phyloP scores from a whole-genome alignment of 495 filamentous ascomycete species.

The Trichoderma reesei region DNA sequence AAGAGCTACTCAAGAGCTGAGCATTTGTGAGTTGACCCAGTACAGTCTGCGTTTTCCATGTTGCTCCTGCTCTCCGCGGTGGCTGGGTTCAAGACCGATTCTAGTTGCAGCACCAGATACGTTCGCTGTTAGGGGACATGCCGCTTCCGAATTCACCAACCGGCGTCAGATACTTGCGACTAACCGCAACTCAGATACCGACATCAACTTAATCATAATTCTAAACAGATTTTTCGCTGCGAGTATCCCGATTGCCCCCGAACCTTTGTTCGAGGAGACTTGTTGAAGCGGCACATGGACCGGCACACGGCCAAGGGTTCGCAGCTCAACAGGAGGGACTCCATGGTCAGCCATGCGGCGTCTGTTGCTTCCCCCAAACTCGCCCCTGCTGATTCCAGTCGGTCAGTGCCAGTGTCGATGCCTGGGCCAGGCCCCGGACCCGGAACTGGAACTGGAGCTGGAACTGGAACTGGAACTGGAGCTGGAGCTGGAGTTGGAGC shows the following conservation, averaged over 20 bases:
- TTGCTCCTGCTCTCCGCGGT: background rate
- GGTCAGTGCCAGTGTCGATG: background rate
- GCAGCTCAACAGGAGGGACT: constrained; percentile 85
- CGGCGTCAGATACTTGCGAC: constrained; percentile 1
- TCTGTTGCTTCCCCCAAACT: constrained; percentile 42
- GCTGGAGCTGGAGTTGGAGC: too few relatives aligned
- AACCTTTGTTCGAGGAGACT: constrained; percentile 87
- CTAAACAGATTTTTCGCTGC: constrained; percentile 93
- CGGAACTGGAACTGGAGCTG: too few relatives aligned
- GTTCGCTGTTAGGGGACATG: background rate
- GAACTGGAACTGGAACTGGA: too few relatives aligned
- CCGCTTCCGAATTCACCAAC: background rate
- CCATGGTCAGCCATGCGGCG: constrained; percentile 48
- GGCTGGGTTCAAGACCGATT: background rate
- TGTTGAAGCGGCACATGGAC: constrained; percentile 88
- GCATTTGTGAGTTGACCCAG: constrained; percentile 58
- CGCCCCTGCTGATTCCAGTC: background rate
- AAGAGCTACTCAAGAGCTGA: constrained; percentile 96
- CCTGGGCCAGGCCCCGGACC: too few relatives aligned
- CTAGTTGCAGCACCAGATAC: background rate
- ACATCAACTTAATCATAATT: constrained; percentile 92
- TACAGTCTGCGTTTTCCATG: too few relatives aligned
- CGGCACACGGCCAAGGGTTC: constrained; percentile 94
- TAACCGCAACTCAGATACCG: constrained; percentile 46
- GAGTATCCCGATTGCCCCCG: constrained; percentile 87